Conservation (phyloP, 106 monocot genomes). For the Ottelia alismoides region DNA sequence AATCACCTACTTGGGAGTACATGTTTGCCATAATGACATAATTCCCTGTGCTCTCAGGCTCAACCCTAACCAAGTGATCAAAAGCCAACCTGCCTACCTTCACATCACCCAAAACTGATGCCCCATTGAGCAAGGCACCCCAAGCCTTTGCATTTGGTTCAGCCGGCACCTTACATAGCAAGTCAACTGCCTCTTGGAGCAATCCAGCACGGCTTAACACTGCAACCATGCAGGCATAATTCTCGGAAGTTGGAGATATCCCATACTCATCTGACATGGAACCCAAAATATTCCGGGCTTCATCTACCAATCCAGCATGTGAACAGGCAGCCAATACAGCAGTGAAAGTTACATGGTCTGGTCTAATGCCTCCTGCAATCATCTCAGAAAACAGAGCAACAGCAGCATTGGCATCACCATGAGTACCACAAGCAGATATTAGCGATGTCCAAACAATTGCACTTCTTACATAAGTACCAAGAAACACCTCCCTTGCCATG, state of each 20-base stretch:
- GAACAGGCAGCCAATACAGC: constrained; percentile 14
- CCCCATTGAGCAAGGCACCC: constrained; percentile 21
- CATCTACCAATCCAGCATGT: constrained; percentile 9
- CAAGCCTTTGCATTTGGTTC: constrained; percentile 17
- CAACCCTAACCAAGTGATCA: constrained; percentile 4
- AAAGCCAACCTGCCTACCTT: constrained; percentile 8
- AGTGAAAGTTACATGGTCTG: constrained; percentile 6
- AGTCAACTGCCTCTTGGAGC: constrained; percentile 7
- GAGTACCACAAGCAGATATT: constrained; percentile 36
- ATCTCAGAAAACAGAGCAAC: constrained; percentile 22
- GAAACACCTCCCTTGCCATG: constrained; percentile 20
- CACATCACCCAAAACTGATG: constrained; percentile 6
- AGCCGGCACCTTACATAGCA: constrained; percentile 7
- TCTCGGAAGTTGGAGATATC: constrained; percentile 7
- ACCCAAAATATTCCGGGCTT: constrained; percentile 8
- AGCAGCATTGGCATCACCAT: constrained; percentile 25
- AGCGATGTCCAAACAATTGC: constrained; percentile 45
- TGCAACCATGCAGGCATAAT: constrained; percentile 17
- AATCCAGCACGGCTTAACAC: constrained; percentile 12
- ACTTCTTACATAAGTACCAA: constrained; percentile 8
- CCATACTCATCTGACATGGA: background rate
- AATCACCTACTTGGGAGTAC: constrained; percentile 2
- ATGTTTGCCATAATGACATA: constrained; percentile 20
- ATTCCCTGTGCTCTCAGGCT: constrained; percentile 15
- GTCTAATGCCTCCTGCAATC: constrained; percentile 11